phyloP scores from a whole-genome alignment of 1,284 basidiomycete genomes.

The Phenoliferia sp. region DNA sequence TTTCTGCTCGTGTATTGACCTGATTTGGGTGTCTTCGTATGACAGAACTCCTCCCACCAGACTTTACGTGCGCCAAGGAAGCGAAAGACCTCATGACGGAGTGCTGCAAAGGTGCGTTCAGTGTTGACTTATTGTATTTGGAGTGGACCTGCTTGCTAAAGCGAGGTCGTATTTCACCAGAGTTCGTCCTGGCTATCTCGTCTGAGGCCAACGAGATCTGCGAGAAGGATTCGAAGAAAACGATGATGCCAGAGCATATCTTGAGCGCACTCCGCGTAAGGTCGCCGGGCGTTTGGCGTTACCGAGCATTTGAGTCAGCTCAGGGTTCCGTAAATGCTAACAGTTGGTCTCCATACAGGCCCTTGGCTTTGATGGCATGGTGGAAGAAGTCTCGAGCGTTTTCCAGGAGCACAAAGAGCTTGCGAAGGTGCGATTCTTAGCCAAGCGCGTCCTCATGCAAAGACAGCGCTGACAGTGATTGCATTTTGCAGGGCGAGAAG shows the following conservation, averaged over 20 bases:
- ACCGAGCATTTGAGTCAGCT: neutral
- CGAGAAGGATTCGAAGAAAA: constrained; percentile 98
- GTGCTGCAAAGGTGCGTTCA: constrained; percentile 87
- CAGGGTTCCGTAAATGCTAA: neutral
- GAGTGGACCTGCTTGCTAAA: too few relatives aligned
- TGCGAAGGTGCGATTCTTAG: constrained; percentile 57
- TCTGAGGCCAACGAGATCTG: constrained; percentile 98
- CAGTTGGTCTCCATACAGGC: constrained; percentile 51
- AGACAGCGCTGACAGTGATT: neutral
- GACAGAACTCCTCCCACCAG: constrained; percentile 81
- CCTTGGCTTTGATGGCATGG: constrained; percentile 84
- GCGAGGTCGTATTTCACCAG: constrained; percentile 50
- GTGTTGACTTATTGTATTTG: too few relatives aligned
- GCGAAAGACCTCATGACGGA: constrained; percentile 94
- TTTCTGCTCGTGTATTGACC: neutral
- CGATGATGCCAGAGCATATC: constrained; percentile 96
- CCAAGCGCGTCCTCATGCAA: neutral
- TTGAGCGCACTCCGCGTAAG: constrained; percentile 87
- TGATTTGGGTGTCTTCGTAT: neutral
- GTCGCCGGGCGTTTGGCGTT: too few relatives aligned
- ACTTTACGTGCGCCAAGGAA: constrained; percentile 89
- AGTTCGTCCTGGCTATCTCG: constrained; percentile 97
- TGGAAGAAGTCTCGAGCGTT: constrained; percentile 82
- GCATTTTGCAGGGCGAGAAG: constrained; percentile 58
- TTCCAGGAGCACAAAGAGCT: constrained; percentile 92